Base-by-base conservation (phyloP, 305 asterid genomes). In the Rubia tinctorum region DNA sequence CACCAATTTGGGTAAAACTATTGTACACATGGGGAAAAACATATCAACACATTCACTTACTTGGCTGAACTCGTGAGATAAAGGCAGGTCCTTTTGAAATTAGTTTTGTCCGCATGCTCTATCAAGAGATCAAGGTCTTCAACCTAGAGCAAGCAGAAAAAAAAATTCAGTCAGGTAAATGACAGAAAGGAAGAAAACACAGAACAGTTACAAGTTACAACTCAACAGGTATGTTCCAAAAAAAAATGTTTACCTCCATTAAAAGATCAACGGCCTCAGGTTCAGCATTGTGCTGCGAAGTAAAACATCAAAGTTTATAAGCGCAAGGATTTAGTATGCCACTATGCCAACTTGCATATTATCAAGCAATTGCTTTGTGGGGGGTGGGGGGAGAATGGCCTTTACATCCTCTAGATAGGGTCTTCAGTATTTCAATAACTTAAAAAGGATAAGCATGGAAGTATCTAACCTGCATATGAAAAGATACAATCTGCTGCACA, bases 221-320 rank as follows among this genome's bases (percentile, higher is more conserved):
- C 13, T 18, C 27, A 3, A 66, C 9, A 40, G 42, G 27, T 42
- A 4, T 17, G 0, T 39, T 11, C 7, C n/a, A 17, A n/a, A 40
- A 71, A 58, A 68, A 9, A 40, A 43, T 13, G 53, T 18, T 7
- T 89, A 95, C 99, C 99, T 95, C 99, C 97, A 95, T 92, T 42
- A 95, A 83, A 82, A 95, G 98, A 88, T 95, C 99, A 18, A 88
- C 97, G 12, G 99, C 99, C 85, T 95, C 99, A 47, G 99, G 98
- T 82, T 95, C 99, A 51, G 99, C 98, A 84, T 95, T 95, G 74
- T 95, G 99, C 99, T 95, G 95, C 86, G 85, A 65, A 56, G 30
- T 58, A 13, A 4, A 11, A 5, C 17, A 18, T 71, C 17, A 25
- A 55, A 51, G 15, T 20, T 44, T 11, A 47, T 68, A 76, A 15